Percentiles rank a stretch among this genome's conserved stretches.
phyloP scores from a whole-genome alignment of 345 rosid species.

The Raphanus raphanistrum region DNA sequence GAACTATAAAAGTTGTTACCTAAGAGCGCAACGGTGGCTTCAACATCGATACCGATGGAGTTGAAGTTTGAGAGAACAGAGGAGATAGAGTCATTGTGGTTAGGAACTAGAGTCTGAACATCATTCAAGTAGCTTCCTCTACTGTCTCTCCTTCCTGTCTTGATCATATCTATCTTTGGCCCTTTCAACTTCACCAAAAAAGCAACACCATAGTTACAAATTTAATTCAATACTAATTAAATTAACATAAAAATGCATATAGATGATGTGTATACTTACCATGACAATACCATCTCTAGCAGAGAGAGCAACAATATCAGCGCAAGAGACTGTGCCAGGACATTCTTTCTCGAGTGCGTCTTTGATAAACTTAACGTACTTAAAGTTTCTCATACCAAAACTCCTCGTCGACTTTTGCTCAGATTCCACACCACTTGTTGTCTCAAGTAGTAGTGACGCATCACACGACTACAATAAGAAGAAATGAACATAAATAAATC shows the following conservation, averaged over 20 bases:
- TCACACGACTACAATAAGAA: conserved; percentile 60
- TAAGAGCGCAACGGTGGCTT: conserved; percentile 71
- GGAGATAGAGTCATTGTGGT: conserved; percentile 67
- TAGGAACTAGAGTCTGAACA: conserved; percentile 49
- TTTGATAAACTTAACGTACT: conserved; percentile 69
- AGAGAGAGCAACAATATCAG: conserved; percentile 76
- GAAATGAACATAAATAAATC: not conserved
- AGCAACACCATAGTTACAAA: not conserved
- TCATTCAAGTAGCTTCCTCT: conserved; percentile 50
- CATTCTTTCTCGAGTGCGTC: conserved; percentile 72
- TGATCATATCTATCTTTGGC: conserved; percentile 70
- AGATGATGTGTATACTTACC: conserved; percentile 39
- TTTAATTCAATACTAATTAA: not conserved
- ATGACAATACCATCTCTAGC: conserved; percentile 79
- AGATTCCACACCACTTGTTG: conserved; percentile 50
- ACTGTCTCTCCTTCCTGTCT: conserved; percentile 71
- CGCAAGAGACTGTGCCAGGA: conserved; percentile 76
- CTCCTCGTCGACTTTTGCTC: conserved; percentile 64
- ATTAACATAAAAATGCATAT: not conserved
- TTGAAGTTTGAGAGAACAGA: conserved; percentile 60
- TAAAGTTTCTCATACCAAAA: conserved; percentile 92
- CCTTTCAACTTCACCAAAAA: conserved; percentile 55
- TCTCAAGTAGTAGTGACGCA: conserved; percentile 70
- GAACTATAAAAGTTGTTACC: conserved; percentile 40
- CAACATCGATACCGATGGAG: conserved; percentile 59